These are phyloP conservation scores for Camellia japonica DNA, from an alignment of 148 eudicot species.

Conservation along the genomic window DNA sequence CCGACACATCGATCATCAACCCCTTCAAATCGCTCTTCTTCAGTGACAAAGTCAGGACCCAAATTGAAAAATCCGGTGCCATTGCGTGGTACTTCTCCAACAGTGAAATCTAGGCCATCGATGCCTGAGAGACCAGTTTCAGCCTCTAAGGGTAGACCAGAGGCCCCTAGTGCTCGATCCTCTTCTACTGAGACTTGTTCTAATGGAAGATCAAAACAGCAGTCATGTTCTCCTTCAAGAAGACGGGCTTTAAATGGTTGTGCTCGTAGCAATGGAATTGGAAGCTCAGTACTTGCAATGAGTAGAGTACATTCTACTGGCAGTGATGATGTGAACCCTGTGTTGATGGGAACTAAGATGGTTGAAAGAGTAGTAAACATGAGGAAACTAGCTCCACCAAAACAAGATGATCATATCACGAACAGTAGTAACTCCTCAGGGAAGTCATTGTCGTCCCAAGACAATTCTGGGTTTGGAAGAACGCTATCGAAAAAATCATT, in stretches of 20 bases:
- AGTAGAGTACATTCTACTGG: conserved; percentile 27
- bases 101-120: conserved; percentile 34
- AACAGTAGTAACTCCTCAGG: conserved; percentile 44
- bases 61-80: conserved; percentile 16
- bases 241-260: conserved; percentile 15
- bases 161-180: conserved; percentile 15
- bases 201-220: conserved; percentile 24
- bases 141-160: conserved; percentile 34
- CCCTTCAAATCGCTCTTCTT: conserved; percentile 24
- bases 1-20: conserved; percentile 32
- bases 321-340: conserved; percentile 51
- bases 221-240: conserved; percentile 34
- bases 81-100: conserved; percentile 37
- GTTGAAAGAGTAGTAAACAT: conserved; percentile 63
- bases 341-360: conserved; percentile 51
- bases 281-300: conserved; percentile 22
- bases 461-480: conserved; percentile 83
- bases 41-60: conserved; percentile 23
- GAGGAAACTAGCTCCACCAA: conserved; percentile 60
- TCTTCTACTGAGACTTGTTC: conserved; percentile 16
- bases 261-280: conserved; percentile 13
- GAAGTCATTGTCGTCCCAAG: conserved; percentile 61
- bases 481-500: conserved; percentile 79
- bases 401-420: conserved; percentile 35
- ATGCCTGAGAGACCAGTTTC: conserved; percentile 42